Conservation (phyloP, 805 yeast species). For the Barnettozyma populi region DNA sequence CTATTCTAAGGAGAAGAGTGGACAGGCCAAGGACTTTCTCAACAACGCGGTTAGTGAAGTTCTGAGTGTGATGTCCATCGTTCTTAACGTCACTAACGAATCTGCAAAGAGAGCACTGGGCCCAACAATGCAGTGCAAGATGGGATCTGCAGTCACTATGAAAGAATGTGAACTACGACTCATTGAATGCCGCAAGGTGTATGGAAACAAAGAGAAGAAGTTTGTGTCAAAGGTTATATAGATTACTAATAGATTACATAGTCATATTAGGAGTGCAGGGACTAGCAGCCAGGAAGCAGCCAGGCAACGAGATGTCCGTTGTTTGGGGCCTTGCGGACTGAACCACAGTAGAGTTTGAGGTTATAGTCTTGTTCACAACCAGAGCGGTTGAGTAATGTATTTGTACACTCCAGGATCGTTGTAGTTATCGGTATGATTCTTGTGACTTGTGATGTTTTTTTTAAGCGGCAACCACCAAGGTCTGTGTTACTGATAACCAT, state of each 20-base stretch:
- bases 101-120: constrained; percentile 34
- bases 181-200: constrained; percentile 48
- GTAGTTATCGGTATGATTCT: too few species aligned
- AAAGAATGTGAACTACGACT: constrained; percentile 67
- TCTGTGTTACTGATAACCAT: background rate
- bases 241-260: constrained; percentile 59
- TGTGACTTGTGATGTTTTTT: constrained; percentile 55
- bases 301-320: too few species aligned
- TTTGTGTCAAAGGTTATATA: constrained; percentile 50
- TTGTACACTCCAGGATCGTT: too few species aligned
- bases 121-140: constrained; percentile 38
- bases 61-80: constrained; percentile 47
- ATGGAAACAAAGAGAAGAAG: constrained; percentile 11
- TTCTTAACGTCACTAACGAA: constrained; percentile 42
- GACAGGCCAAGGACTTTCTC: constrained; percentile 15
- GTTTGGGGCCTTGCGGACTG: too few species aligned
- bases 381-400: too few species aligned
- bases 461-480: constrained; percentile 14
- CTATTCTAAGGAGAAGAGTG: constrained; percentile 1
- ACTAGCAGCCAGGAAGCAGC: too few species aligned
- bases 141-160: constrained; percentile 57
- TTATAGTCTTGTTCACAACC: too few species aligned
- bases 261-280: too few species aligned
- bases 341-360: too few species aligned
- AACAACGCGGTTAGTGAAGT: constrained; percentile 45